phyloP scores from a whole-genome alignment of 345 rosid genomes.

The Mallotus nudiflorus region DNA sequence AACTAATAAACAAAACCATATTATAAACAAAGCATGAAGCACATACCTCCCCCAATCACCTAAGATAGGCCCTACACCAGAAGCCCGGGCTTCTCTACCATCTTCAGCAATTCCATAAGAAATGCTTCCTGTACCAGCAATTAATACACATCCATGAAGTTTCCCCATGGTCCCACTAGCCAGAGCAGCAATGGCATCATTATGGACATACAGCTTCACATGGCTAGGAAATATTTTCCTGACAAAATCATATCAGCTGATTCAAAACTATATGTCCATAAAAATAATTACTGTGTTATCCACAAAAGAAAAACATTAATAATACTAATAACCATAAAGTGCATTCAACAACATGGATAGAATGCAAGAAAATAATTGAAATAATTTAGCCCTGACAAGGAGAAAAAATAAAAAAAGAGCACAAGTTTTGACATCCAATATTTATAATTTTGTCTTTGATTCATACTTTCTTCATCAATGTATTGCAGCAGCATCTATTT shows the following conservation, averaged over 20 bases:
- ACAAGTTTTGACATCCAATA: too few species aligned
- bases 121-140: slow-evolving; percentile 94
- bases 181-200: slow-evolving; percentile 92
- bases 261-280: not conserved
- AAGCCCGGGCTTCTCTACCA: slow-evolving; percentile 90
- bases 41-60: slow-evolving; percentile 97
- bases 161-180: slow-evolving; percentile 96
- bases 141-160: slow-evolving; percentile 93
- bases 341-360: too few species aligned
- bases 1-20: not conserved
- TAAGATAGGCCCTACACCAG: slow-evolving; percentile 90
- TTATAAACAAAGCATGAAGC: not conserved
- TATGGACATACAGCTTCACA: slow-evolving; percentile 74
- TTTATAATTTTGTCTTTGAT: too few species aligned
- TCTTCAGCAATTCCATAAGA: slow-evolving; percentile 87
- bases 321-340: too few species aligned
- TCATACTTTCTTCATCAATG: too few species aligned
- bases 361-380: too few species aligned
- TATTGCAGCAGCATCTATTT: too few species aligned
- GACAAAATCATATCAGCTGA: slow-evolving; percentile 13
- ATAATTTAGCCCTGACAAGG: too few species aligned
- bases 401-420: not conserved
- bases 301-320: too few species aligned
- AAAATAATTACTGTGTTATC: too few species aligned
- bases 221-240: slow-evolving; percentile 79